Conservation (phyloP, 2,329 filamentous ascomycete species). For the Ascochyta lentis region DNA sequence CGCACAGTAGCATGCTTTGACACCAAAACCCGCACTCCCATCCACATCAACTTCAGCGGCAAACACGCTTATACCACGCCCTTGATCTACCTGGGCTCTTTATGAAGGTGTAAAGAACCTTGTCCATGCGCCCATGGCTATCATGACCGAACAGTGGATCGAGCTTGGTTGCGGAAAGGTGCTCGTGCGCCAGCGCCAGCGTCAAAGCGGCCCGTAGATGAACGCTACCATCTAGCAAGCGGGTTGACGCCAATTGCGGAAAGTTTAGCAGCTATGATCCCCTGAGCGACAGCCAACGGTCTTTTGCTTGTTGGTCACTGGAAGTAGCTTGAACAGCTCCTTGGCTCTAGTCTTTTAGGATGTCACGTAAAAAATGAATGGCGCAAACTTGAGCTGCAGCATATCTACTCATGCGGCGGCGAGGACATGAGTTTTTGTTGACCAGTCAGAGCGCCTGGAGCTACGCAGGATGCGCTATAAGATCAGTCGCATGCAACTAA, state of each 20-base stretch:
- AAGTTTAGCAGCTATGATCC: constrained; percentile 1
- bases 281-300: constrained; percentile 1
- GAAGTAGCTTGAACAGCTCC: neutral
- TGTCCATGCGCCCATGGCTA: neutral
- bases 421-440: constrained; percentile 1
- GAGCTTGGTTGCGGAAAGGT: constrained; percentile 15
- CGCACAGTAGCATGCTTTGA: constrained; percentile 6
- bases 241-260: constrained; percentile 1
- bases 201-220: constrained; percentile 16
- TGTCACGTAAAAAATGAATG: too few relatives aligned
- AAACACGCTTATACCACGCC: too few relatives aligned
- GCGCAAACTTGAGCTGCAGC: neutral
- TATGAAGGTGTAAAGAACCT: neutral
- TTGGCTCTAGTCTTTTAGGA: neutral
- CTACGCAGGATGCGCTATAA: constrained; percentile 20
- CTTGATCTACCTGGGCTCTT: neutral
- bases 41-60: too few relatives aligned
- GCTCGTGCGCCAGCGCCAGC: constrained; percentile 17
- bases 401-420: constrained; percentile 1
- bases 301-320: neutral
- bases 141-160: constrained; percentile 3
- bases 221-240: constrained; percentile 4
- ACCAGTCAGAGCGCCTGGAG: constrained; percentile 19
- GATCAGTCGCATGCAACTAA: constrained; percentile 31
- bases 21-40: neutral